phyloP scores from a whole-genome alignment of 441 rosid species.

The Gossypium gossypioides region DNA sequence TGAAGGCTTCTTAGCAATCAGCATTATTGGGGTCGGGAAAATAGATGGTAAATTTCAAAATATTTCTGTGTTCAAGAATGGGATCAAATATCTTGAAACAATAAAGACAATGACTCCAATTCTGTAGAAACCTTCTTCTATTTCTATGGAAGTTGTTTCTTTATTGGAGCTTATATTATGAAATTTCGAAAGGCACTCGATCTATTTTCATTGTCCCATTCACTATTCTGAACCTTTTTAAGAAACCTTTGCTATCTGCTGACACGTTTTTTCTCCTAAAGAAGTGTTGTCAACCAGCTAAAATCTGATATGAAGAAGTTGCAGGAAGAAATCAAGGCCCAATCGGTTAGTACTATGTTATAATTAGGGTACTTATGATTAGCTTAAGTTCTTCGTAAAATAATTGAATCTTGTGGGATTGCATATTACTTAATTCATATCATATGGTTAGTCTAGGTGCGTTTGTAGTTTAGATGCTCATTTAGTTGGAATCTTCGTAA shows the following conservation, averaged over 20 bases:
- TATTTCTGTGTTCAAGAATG: not conserved
- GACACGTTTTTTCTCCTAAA: slow-evolving; percentile 32
- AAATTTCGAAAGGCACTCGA: slow-evolving; percentile 4
- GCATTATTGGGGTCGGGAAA: not conserved
- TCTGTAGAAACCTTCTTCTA: no score
- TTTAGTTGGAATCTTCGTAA: no score
- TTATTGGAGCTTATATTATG: slow-evolving; percentile 5
- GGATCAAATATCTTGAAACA: not conserved
- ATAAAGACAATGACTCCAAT: not conserved
- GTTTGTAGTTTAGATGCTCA: not conserved
- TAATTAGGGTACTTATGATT: not conserved
- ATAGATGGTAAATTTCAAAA: not conserved
- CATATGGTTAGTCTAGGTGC: not conserved
- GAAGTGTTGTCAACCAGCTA: slow-evolving; percentile 81
- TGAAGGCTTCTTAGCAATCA: not conserved
- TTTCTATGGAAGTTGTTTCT: not conserved
- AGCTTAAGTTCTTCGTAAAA: not conserved
- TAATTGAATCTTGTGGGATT: not conserved
- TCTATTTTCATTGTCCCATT: not conserved
- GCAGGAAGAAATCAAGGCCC: slow-evolving; percentile 68
- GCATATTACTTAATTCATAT: not conserved
- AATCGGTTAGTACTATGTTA: slow-evolving; percentile 47
- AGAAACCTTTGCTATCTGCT: not conserved
- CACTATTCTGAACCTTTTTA: not conserved
- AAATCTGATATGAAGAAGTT: slow-evolving; percentile 79